Evolutionary conservation across 345 rosid genomes (phyloP), one percentile per base, ranked within the genome.

Genomic region (Cardamine chenopodiifolia): DNA sequence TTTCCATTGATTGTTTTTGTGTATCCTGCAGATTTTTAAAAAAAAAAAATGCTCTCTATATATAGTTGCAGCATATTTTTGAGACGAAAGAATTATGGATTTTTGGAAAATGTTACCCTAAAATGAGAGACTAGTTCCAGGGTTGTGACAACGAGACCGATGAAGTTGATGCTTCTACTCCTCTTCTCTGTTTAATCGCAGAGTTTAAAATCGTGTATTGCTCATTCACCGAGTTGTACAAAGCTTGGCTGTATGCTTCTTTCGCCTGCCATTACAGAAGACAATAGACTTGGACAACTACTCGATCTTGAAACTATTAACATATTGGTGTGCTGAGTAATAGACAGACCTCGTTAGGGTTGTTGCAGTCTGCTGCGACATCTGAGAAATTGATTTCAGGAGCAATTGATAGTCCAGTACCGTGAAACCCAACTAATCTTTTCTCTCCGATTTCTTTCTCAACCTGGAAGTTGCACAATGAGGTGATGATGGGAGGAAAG

Each of bases 391-490:
- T 83, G 76, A 90, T 80, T 78, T 82, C 85, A 2, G 90, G 87
- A 35, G 85, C 90, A 39, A 92, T 68, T 7, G 99, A 90, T 70
- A 95, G 50, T 44, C 97, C 99, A 7, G 73, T 73, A 47, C 97
- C 97, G 63, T 80, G 82, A 79, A 80, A 95, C 56, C 89, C 67
- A 58, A 91, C 79, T 68, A 79, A 79, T 79, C 99, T 83, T 81
- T 26, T 90, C 86, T 95, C 99, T 50, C 99, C 99, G 37, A 95
- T 90, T 81, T 91, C 93, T 82, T 87, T 95, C 83, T 90, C 97
- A 59, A 95, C 93, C 99, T 95, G 83, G 39, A 78, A 42, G 71
- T 31, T 76, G 7, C 23, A 56, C 63, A 40, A 60, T 62, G 34
- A 53, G 68, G 55, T 62, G 63, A 62, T 40, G 40, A 77, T 31